These are phyloP conservation scores for Orbilia brochopaga DNA, from an alignment of 2,329 filamentous ascomycete species.

Conservation along the genomic window DNA sequence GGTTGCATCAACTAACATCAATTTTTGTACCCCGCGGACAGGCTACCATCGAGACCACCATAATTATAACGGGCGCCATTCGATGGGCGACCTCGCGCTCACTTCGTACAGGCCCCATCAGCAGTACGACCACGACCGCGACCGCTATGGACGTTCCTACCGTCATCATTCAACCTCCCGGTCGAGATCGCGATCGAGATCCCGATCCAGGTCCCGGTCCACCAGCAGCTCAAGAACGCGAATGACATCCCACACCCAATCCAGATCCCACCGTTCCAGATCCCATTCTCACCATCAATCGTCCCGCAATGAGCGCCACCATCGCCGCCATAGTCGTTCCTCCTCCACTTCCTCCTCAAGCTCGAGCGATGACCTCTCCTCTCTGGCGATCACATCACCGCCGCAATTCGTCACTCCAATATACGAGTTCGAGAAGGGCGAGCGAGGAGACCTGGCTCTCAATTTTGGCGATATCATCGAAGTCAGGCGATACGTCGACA, in stretches of 20 bases:
- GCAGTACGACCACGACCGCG: background rate
- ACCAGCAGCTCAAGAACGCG: constrained; percentile 36
- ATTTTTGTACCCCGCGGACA: background rate
- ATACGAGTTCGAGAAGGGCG: constrained; percentile 31
- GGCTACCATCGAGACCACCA: constrained; percentile 28
- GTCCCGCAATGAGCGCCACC: constrained; percentile 20
- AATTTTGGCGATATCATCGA: constrained; percentile 44
- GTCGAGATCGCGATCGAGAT: constrained; percentile 24
- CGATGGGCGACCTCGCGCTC: constrained; percentile 35
- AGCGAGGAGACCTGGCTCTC: constrained; percentile 31
- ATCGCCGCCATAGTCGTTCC: constrained; percentile 22
- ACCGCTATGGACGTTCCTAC: constrained; percentile 5
- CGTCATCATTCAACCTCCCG: constrained; percentile 10
- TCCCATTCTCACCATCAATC: constrained; percentile 23
- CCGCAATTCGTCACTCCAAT: constrained; percentile 42
- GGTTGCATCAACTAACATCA: too few relatives aligned
- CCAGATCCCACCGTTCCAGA: constrained; percentile 32
- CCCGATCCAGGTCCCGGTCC: constrained; percentile 24
- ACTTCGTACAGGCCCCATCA: constrained; percentile 26
- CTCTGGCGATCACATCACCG: constrained; percentile 16
- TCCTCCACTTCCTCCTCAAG: constrained; percentile 7
- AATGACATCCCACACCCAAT: background rate
- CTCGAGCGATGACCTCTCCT: constrained; percentile 32
- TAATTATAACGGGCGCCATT: constrained; percentile 32
- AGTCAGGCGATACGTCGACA: constrained; percentile 41